Percentiles rank a stretch among this genome's conserved stretches.
Conservation (phyloP, 257 asterid genomes). For the Apocynum venetum region DNA sequence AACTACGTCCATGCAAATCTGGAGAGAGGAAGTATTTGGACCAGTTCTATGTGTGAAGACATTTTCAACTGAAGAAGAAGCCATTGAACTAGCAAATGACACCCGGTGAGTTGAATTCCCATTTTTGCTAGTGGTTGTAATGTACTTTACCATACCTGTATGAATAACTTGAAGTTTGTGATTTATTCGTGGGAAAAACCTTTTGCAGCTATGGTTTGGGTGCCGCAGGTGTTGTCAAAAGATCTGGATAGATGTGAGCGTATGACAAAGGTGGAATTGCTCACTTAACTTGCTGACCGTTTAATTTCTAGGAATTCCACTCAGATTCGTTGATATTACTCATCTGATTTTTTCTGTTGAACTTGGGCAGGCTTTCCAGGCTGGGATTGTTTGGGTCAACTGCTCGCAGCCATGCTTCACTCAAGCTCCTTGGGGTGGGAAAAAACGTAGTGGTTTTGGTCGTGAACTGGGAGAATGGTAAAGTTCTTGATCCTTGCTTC, state of each 20-base stretch:
- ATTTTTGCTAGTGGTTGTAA: too few relatives aligned
- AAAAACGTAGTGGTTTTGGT: conserved; percentile 93
- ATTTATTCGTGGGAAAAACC: not conserved
- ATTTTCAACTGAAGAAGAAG: conserved; percentile 85
- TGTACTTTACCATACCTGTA: not conserved
- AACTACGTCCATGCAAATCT: conserved; percentile 80
- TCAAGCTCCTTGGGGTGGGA: conserved; percentile 99
- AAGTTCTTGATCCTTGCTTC: not conserved
- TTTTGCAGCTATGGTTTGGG: conserved; percentile 69
- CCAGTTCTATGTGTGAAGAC: conserved; percentile 95
- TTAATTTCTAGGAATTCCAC: not conserved
- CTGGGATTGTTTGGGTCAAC: conserved; percentile 84
- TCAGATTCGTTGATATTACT: not conserved
- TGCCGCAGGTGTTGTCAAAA: conserved; percentile 74
- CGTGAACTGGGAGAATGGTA: conserved; percentile 98
- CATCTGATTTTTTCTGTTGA: not conserved
- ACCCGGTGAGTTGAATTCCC: conserved; percentile 52
- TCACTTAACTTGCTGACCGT: conserved; percentile 1
- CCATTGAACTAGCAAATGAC: conserved; percentile 84
- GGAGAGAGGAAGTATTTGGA: conserved; percentile 97
- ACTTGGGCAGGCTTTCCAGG: conserved; percentile 69
- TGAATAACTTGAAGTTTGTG: not conserved
- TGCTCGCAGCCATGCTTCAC: conserved; percentile 94
- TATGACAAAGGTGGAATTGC: conserved; percentile 50
- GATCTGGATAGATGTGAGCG: conserved; percentile 83